Evolutionary conservation across 2,329 filamentous ascomycete genomes (phyloP), one percentile per base, ranked within the genome.

Genomic region (Fusarium continuum): DNA sequence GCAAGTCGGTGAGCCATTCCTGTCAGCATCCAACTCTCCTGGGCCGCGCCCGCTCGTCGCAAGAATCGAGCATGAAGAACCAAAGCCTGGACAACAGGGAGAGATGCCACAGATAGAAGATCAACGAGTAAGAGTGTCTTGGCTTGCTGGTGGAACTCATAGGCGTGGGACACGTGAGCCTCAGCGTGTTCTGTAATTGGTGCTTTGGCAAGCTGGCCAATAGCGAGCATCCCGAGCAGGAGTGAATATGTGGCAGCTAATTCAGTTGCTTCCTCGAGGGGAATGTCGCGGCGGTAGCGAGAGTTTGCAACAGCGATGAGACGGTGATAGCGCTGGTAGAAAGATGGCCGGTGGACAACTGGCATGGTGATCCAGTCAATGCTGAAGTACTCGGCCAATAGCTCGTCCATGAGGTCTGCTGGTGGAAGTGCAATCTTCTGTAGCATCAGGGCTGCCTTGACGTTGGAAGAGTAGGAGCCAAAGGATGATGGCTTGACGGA

Each of bases 401-500:
- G 36, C 17, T 71, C 68, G 46, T 71, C 69, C 64, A 71, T 71
- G n/a, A 70, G 55, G n/a, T 66, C 66, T 25, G 60, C 35, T 2
- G 66, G 61, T 7, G 69, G 69, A 10, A 71, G 60, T 5, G 60
- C 50, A 11, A 71, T 71, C 52, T 71, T 71, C 38, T 70, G 64
- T 6, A 71, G 66, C 69, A 71, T 71, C 14, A 69, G 29, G 11
- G 69, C 69, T 6, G 69, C 69, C 45, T 62, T 67, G 43, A 55
- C 40, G n/a, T 71, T 67, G 28, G 69, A 71, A n/a, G 69, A 71
- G 38, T 71, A 71, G 8, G 69, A 71, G 8, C 69, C 69, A 16
- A 71, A 71, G 2, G 68, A 69, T 0, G 69, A 68, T n/a, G 62
- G 47, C 52, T 66, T 67, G 55, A 55, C 40, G 1, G 55, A 53